Base-by-base conservation (phyloP, 2,329 filamentous ascomycete genomes). In the Lasiodiplodia gonubiensis region DNA sequence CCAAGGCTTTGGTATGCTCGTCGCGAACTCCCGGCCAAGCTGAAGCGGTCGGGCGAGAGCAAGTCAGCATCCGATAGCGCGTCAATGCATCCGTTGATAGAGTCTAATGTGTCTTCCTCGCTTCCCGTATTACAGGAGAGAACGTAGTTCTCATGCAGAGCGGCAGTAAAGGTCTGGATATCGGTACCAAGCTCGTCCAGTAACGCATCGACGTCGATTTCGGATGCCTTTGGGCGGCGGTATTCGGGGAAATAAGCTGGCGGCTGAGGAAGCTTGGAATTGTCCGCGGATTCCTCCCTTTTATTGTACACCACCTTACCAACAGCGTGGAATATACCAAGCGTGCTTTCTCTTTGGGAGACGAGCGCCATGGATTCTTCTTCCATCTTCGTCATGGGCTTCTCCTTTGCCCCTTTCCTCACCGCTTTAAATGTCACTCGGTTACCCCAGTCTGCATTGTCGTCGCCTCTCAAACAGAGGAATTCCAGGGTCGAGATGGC, bases 241-340 rank as follows among this genome's bases (percentile, higher is more conserved):
- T 79, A 76, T 64, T 83, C 79, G 0, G 83, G 80, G 35, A 84
- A 78, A 73, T 81, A 82, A 49, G 77, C 73, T 23, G 83, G 82
- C 16, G 84, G 83, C 61, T 84, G 82, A 8, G 77, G 73, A 48
- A 78, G 69, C 10, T 11, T 4, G 12, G 42, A 25, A 14, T 46
- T 48, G 1, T 25, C 21, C 7, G 67, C 42, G 3, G 79, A 71
- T 16, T 64, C 52, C 33, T 91, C 86, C 54, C 95, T 87, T 77
- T 97, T 99, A 81, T 99, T 99, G 81, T 98, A 97, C 0, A 98
- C 90, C 2, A 99, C 92, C 76, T 95, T 97, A 3, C 94, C 95
- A 14, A 98, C 92, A 0, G 95, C 93, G 77, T 99, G 95, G 75
- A 99, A 99, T 61, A 99, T 93, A 1, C 94, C 95, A 2, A 99